Base-by-base conservation (phyloP, 1,284 basidiomycete genomes). In the Ustilago cynodontis region DNA sequence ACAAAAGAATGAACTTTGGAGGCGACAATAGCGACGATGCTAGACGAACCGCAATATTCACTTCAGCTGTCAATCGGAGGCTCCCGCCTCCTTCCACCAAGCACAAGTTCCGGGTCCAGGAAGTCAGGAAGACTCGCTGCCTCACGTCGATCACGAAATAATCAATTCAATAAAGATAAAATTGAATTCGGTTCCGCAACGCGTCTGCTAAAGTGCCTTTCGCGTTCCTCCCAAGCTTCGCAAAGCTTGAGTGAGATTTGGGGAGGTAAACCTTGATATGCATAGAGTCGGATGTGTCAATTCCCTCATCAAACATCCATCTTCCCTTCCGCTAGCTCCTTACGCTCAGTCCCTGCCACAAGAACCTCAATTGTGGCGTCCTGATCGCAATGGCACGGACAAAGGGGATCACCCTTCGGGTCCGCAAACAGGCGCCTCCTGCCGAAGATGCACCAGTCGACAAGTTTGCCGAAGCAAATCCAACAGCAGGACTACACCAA, bases 361-460 rank as follows among this genome's bases (percentile, higher is more conserved):
- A 45, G n/a, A 20, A 45, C n/a, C 5, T 45, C 16, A 20, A 45
- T 16, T 49, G 24, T 20, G 20, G 18, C 7, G 41, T 20, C 8
- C 41, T 20, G 11, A 45, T 33, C 47, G 28, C 26, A 24, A 76
- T 76, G 73, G 73, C 73, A 5, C 45, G 73, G 28, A 76, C 73
- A 16, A 76, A 76, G 47, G 66, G 70, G 3, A 77, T 77, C 66
- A 73, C 70, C 4, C 52, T 77, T 31, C 60, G 66, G 50, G 66
- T 77, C 5, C 75, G 75, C 55, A 72, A 71, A 51, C 49, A 55
- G n/a, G 39, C 57, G 3, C 52, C 52, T 16, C 39, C 35, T 11
- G 47, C 45, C 26, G 60, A 66, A 9, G 67, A 66, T 39, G 58
- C 56, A 41, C 16, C 52, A 20, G 10, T 35, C n/a, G n/a, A 50